A percentile compares a stretch with the other conserved stretches of the same genome.
These are phyloP conservation scores for Amborella trichopoda DNA, from an alignment of 164 flowering plant species.

Conservation along the genomic window DNA sequence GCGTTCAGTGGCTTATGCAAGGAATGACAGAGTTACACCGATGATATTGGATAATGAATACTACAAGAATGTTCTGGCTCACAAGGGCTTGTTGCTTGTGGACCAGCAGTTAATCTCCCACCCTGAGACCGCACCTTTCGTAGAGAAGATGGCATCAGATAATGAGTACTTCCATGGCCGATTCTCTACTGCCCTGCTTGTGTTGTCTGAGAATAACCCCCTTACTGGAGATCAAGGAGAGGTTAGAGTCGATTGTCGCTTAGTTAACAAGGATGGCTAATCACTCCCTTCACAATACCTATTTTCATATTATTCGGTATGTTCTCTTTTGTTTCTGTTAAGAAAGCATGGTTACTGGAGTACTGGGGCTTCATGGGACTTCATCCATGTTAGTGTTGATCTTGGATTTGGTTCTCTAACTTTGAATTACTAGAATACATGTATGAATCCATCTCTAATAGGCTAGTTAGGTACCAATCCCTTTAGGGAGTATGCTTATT, in stretches of 20 bases:
- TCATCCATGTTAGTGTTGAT: no score
- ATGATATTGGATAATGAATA: slow-evolving; percentile 72
- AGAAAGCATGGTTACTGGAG: no score
- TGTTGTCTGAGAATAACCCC: slow-evolving; percentile 68
- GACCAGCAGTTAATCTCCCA: slow-evolving; percentile 61
- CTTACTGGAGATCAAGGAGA: slow-evolving; percentile 55
- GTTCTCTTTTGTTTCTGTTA: no score
- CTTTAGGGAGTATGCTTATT: no score
- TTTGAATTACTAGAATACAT: no score
- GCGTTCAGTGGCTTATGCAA: slow-evolving; percentile 41
- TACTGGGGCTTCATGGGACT: no score
- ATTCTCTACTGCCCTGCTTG: slow-evolving; percentile 41
- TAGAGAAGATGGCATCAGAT: slow-evolving; percentile 68
- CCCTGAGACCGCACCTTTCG: slow-evolving; percentile 44
- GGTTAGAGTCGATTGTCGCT: slow-evolving; percentile 71
- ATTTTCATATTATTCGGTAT: no score
- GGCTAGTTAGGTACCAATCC: no score
- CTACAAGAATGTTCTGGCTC: slow-evolving; percentile 55
- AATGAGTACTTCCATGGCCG: slow-evolving; percentile 59
- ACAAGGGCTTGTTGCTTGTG: slow-evolving; percentile 52
- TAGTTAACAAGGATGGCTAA: no score
- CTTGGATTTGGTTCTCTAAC: no score
- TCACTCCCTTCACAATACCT: no score
- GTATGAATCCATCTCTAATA: no score
- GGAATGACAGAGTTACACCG: slow-evolving; percentile 63